These are phyloP conservation scores for Phytophthora cactorum DNA, from an alignment of 352 stramenopile genomes.

Conservation along the genomic window DNA sequence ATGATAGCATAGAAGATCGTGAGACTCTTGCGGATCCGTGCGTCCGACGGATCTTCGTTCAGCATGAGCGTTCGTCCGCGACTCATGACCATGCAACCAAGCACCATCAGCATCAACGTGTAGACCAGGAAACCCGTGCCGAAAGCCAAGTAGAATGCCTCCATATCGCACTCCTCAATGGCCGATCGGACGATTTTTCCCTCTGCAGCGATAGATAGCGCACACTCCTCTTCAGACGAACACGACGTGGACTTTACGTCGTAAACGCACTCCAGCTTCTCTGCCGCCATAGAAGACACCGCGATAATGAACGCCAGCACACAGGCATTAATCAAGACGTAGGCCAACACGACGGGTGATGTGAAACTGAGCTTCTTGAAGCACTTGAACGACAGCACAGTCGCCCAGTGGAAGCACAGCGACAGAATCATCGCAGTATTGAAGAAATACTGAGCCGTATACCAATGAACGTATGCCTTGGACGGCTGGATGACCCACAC, in stretches of 20 bases:
- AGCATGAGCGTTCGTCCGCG: constrained; percentile 85
- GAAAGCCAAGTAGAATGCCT: constrained; percentile 82
- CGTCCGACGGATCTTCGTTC: constrained; percentile 84
- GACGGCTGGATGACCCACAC: constrained; percentile 88
- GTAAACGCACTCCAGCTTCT: constrained; percentile 80
- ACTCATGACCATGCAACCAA: constrained; percentile 90
- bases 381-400: constrained; percentile 83
- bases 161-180: constrained; percentile 77
- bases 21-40: constrained; percentile 82
- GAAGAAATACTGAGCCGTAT: constrained; percentile 89
- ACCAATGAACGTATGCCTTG: constrained; percentile 86
- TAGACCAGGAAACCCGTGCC: constrained; percentile 84
- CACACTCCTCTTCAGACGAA: constrained; percentile 60
- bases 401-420: constrained; percentile 89
- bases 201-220: constrained; percentile 63
- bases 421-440: constrained; percentile 88
- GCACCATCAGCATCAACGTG: constrained; percentile 84
- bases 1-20: constrained; percentile 92
- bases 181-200: constrained; percentile 72
- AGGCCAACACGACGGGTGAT: constrained; percentile 77
- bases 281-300: constrained; percentile 54
- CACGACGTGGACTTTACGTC: constrained; percentile 63
- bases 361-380: constrained; percentile 89
- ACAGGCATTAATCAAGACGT: constrained; percentile 66
- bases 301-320: constrained; percentile 75